Evolutionary conservation across 2,329 filamentous ascomycete species (phyloP), one percentile per base, ranked within the genome.

Genomic region (Aspergillus costaricaensis): DNA sequence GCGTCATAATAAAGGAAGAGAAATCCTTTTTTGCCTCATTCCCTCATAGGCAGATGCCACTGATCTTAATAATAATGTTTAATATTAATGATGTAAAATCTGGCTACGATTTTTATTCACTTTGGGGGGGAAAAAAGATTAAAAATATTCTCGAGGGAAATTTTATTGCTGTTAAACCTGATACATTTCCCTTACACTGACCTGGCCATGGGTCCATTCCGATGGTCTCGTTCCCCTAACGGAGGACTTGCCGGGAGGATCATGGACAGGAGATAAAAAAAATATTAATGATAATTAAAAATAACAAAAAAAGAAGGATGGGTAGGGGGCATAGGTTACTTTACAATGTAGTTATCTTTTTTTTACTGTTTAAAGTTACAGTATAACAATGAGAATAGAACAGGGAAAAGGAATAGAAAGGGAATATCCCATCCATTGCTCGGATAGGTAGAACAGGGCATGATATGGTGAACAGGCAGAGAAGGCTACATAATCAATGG

Each of bases 81-180:
- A 36, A 50, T 55, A 54, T 44, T 47, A 30, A 25, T 57, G 32
- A 36, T 36, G 32, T 38, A 61, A 39, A 36, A 32, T 19, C 27
- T 19, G 44, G 43, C 5, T 14, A 32, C 10, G 30, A 32, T 32
- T 14, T 14, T 36, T 14, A 14, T 36, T 36, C 12, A 36, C 12
- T 36, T 14, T 14, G 12, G 32, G 32, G 12, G 12, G 4, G 5
- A 0, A 44, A 19, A 54, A 21, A 15, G 36, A 32, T 27, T 9
- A 50, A 51, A 19, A 44, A 52, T 9, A 19, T 10, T 25, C 14
- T 9, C 9, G 44, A 49, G 15, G 21, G 15, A 49, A 27, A 30
- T n/a, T 30, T 49, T 12, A 50, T 32, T 44, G 10, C 17, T 44
- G 17, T 21, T 27, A 50, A 50, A 50, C 47, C 25, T 50, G 47